Evolutionary conservation across 2,329 filamentous ascomycete genomes (phyloP).

Genomic region (Claviceps capensis): DNA sequence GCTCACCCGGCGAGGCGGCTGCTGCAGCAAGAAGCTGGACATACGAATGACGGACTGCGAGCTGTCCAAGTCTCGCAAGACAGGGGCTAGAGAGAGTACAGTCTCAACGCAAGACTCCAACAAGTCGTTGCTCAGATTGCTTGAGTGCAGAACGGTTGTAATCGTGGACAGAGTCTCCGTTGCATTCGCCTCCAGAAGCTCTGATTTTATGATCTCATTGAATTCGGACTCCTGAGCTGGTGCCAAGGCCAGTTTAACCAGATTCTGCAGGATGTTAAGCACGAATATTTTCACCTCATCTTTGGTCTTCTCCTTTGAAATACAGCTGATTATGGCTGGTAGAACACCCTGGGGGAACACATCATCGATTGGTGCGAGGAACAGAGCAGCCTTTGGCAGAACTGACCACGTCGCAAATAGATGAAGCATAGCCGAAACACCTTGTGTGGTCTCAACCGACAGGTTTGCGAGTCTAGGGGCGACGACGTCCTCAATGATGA

Average conservation of each 20-base stretch:
- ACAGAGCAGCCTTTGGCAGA: slow-evolving; percentile 49
- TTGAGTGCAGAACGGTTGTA: slow-evolving; percentile 48
- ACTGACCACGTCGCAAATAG: slow-evolving; percentile 73
- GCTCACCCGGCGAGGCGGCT: slow-evolving; percentile 71
- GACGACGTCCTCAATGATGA: slow-evolving; percentile 63
- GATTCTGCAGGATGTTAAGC: slow-evolving; percentile 57
- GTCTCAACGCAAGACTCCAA: slow-evolving; percentile 68
- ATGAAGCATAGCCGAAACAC: slow-evolving; percentile 68
- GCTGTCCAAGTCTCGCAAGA: slow-evolving; percentile 54
- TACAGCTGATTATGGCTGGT: slow-evolving; percentile 54
- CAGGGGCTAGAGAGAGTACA: slow-evolving; percentile 60
- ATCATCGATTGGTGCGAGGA: slow-evolving; percentile 37
- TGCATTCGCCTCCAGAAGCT: slow-evolving; percentile 43
- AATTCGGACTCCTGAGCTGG: slow-evolving; percentile 41
- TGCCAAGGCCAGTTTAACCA: slow-evolving; percentile 47
- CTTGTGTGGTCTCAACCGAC: slow-evolving; percentile 75
- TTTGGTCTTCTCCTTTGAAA: slow-evolving; percentile 61
- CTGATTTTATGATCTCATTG: slow-evolving; percentile 40
- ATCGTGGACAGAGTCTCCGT: slow-evolving; percentile 53
- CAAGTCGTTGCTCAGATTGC: slow-evolving; percentile 54
- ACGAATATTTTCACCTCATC: slow-evolving; percentile 78
- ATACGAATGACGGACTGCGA: slow-evolving; percentile 69
- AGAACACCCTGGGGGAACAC: slow-evolving; percentile 49
- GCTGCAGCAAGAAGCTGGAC: slow-evolving; percentile 66
- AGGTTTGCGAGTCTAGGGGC: slow-evolving; percentile 66